Base-by-base conservation (phyloP, 805 yeast species). In the Ascoidea tarda region DNA sequence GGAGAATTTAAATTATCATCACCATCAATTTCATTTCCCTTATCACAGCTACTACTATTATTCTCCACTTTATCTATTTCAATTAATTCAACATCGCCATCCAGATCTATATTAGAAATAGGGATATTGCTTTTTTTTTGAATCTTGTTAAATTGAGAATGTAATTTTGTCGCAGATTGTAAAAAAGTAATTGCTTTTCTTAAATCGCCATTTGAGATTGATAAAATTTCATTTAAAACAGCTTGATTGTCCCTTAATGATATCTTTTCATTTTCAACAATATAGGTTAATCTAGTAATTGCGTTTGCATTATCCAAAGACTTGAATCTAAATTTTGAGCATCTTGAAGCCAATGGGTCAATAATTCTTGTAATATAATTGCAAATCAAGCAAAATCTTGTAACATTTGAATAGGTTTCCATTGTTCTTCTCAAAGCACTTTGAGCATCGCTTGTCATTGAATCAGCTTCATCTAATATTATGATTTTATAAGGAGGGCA, bases 361-460 rank as follows among this genome's bases (percentile, higher is more conserved):
- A 93, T 93, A 59, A 93, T 93, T 54, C 98, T 76, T 1, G 99
- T 93, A 57, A 93, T 93, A 68, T 93, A 93, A 65, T 93, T 93
- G 73, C 99, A 93, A 51, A 93, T 85, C 55, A 93, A 70, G 66
- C 98, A 93, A 69, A 93, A 93, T 60, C 99, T 76, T 1, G 99
- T 87, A 51, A 89, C 88, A 46, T 79, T 77, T 1, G 98, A 85
- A 67, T 87, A 90, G 4, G 83, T 86, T 63, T 88, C 96, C 90
- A 86, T 86, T 1, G 96, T 91, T 67, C 99, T 78, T 69, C 99
- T 79, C 57, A 93, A 73, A 1, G 99, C 99, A 52, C 89, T 79
- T 64, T 93, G 99, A 0, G 99, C 99, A 60, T 88, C 97, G 47
- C 87, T 78, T 6, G 99, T 93, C 97, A 93, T 93, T 10, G 96